Conservation (phyloP, 176 grass and related monocot species). For the Phragmites australis region DNA sequence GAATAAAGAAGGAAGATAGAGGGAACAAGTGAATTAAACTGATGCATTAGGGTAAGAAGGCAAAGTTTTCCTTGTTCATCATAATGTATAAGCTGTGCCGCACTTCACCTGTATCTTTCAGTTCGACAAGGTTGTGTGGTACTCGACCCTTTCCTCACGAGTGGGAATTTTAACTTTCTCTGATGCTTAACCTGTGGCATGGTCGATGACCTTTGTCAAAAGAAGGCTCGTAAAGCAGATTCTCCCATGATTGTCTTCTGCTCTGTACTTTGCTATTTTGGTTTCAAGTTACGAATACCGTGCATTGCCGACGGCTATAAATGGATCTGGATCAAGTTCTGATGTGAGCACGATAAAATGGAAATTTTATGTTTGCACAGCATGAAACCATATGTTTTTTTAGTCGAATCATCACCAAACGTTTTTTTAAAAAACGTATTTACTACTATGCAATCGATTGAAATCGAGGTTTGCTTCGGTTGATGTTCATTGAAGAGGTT, state of each 20-base stretch:
- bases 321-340: not conserved
- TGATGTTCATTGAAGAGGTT: too few species aligned
- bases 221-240: constrained; percentile 37
- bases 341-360: not conserved
- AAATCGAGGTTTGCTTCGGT: too few species aligned
- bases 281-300: not conserved
- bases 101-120: not conserved
- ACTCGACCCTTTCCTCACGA: not conserved
- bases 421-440: too few species aligned
- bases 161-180: constrained; percentile 2
- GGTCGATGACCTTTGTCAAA: constrained; percentile 29
- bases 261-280: not conserved
- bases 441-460: too few species aligned
- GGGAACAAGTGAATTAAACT: not conserved
- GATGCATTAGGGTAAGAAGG: not conserved
- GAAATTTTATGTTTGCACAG: not conserved
- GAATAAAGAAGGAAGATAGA: not conserved
- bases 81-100: not conserved
- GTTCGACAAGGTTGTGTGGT: not conserved
- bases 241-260: constrained; percentile 2
- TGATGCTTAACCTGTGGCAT: constrained; percentile 30
- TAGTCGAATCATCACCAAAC: too few species aligned
- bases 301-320: not conserved
- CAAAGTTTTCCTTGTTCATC: not conserved
- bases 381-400: not conserved